Evolutionary conservation across 352 stramenopile species (phyloP).

Genomic region (Phytophthora europaea): DNA sequence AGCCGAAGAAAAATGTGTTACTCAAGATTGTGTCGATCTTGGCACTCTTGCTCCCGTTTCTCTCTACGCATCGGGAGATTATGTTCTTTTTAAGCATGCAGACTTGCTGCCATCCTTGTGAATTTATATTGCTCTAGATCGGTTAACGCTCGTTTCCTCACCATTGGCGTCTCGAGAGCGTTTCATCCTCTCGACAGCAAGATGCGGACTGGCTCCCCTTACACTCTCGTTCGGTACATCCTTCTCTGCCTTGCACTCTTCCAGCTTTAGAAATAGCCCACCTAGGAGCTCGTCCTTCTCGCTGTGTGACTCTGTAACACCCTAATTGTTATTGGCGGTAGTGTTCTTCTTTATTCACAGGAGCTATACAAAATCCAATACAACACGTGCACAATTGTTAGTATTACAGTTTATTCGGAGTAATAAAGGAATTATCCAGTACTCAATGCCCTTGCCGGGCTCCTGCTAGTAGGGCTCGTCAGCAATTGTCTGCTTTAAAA

Average conservation of each 20-base stretch:
- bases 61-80: background rate
- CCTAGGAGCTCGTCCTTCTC: conserved; percentile 14
- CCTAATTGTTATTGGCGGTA: background rate
- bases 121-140: no score
- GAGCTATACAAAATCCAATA: background rate
- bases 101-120: no score
- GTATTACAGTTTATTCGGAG: no score
- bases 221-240: no score
- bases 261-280: conserved; percentile 3
- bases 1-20: background rate
- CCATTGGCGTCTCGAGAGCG: no score
- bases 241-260: no score
- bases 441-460: conserved; percentile 6
- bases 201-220: no score
- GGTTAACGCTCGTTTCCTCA: no score
- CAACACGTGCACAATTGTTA: background rate
- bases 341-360: conserved; percentile 14
- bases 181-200: no score
- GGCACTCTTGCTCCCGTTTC: background rate
- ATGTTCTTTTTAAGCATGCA: no score
- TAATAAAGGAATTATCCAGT: no score
- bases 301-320: conserved; percentile 3
- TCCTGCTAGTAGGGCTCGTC: no score
- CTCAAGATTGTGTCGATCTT: background rate
- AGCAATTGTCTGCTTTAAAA: conserved; percentile 16